These are phyloP conservation scores for Thermochaetoides dissita DNA, from an alignment of 2,329 filamentous ascomycete genomes.

Conservation along the genomic window DNA sequence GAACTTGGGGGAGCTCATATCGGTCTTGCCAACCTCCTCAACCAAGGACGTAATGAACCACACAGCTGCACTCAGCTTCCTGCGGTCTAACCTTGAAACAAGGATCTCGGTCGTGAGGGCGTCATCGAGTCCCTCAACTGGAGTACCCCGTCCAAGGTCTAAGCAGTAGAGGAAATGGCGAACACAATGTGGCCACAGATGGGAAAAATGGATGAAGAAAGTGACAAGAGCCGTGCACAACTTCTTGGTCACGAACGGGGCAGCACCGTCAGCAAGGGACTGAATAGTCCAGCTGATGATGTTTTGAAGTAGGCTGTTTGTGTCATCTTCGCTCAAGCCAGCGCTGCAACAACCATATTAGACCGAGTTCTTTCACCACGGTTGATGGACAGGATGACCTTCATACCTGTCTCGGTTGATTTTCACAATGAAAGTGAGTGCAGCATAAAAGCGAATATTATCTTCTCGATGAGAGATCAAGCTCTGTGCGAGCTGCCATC, in stretches of 20 bases:
- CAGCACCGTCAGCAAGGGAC: slow-evolving; percentile 36
- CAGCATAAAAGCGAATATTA: slow-evolving; percentile 81
- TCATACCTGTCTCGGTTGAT: slow-evolving; percentile 74
- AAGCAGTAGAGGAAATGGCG: slow-evolving; percentile 50
- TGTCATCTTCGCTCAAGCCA: slow-evolving; percentile 41
- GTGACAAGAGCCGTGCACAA: slow-evolving; percentile 64
- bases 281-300: slow-evolving; percentile 49
- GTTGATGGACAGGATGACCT: not conserved
- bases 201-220: slow-evolving; percentile 58
- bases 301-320: slow-evolving; percentile 43
- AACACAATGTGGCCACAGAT: slow-evolving; percentile 52
- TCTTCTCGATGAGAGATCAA: slow-evolving; percentile 55
- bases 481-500: slow-evolving; percentile 73
- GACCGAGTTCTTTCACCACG: not conserved
- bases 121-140: slow-evolving; percentile 33
- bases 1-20: slow-evolving; percentile 44
- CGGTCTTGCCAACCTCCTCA: slow-evolving; percentile 54
- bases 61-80: slow-evolving; percentile 42
- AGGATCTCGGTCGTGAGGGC: slow-evolving; percentile 30
- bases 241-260: slow-evolving; percentile 54
- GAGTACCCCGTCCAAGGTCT: slow-evolving; percentile 28
- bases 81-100: slow-evolving; percentile 30
- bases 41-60: slow-evolving; percentile 53
- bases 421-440: slow-evolving; percentile 85
- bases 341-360: slow-evolving; percentile 21